Evolutionary conservation across 2,329 filamentous ascomycete genomes (phyloP).

Genomic region (Fusarium sterilihyphosum): DNA sequence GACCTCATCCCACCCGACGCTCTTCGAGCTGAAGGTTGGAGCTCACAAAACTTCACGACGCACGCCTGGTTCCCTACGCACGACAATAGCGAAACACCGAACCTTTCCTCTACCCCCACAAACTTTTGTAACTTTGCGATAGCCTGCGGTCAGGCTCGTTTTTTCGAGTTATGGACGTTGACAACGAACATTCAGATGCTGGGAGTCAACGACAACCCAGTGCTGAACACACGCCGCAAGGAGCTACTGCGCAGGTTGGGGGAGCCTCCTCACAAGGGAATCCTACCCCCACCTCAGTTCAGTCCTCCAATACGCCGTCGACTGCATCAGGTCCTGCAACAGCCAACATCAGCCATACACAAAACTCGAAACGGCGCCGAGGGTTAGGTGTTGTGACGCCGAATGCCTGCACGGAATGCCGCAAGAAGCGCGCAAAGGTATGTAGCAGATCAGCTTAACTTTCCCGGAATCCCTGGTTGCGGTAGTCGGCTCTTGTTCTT

Average conservation of each 20-base stretch:
- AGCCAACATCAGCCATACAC: conserved; percentile 34
- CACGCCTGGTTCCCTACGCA: not conserved
- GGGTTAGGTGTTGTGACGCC: conserved; percentile 67
- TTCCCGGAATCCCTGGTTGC: not conserved
- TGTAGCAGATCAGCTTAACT: conserved; percentile 1
- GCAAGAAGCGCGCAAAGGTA: conserved; percentile 71
- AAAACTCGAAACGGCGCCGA: conserved; percentile 61
- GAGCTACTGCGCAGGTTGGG: conserved; percentile 28
- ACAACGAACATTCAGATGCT: conserved; percentile 44
- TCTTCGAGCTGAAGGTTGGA: conserved; percentile 32
- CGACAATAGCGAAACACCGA: conserved; percentile 1
- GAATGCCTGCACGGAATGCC: conserved; percentile 70
- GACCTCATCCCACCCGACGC: conserved; percentile 25
- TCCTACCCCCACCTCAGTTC: conserved; percentile 44
- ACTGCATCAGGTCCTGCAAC: conserved; percentile 34
- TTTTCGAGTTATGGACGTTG: conserved; percentile 46
- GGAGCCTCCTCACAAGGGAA: conserved; percentile 44
- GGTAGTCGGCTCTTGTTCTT: not conserved
- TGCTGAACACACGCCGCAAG: conserved; percentile 49
- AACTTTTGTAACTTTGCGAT: not conserved
- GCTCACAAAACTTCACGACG: conserved; percentile 10
- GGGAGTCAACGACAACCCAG: conserved; percentile 46
- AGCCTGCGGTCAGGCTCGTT: conserved; percentile 10
- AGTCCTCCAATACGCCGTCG: conserved; percentile 43
- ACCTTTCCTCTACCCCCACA: not conserved